A percentile compares a stretch with the other conserved stretches of the same genome.
Conservation (phyloP, 2,329 filamentous ascomycete species). For the Colletotrichum sp. region DNA sequence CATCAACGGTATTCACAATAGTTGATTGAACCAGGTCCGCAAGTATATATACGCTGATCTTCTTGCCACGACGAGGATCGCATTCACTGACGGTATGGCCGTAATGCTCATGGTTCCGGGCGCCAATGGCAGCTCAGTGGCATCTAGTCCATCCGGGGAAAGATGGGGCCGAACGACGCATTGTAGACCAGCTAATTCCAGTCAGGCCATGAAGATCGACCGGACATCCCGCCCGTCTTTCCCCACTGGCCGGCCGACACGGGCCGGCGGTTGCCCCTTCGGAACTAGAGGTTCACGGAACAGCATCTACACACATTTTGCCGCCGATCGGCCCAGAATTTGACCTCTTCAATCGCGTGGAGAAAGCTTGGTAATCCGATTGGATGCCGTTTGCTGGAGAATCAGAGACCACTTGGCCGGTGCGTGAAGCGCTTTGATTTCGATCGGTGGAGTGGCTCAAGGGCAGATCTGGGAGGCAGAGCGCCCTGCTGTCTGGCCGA, state of each 20-base stretch:
- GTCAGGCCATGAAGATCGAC: constrained; percentile 21
- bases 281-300: neutral
- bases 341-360: neutral
- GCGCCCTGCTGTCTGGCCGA: neutral
- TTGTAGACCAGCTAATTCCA: constrained; percentile 59
- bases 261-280: neutral
- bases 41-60: neutral
- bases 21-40: neutral
- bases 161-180: constrained; percentile 38
- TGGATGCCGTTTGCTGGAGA: neutral
- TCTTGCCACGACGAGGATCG: constrained; percentile 36
- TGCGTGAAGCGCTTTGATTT: neutral
- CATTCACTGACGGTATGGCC: constrained; percentile 57
- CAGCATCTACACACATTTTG: neutral
- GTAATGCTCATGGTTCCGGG: constrained; percentile 49
- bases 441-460: neutral
- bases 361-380: neutral
- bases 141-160: no score
- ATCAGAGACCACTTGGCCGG: neutral
- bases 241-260: neutral
- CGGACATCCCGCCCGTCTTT: neutral
- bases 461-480: neutral
- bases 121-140: constrained; percentile 51
- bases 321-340: neutral
- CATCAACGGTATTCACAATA: constrained; percentile 45